Base-by-base conservation (phyloP, 805 yeast genomes). In the Wickerhamiella qilinensis region DNA sequence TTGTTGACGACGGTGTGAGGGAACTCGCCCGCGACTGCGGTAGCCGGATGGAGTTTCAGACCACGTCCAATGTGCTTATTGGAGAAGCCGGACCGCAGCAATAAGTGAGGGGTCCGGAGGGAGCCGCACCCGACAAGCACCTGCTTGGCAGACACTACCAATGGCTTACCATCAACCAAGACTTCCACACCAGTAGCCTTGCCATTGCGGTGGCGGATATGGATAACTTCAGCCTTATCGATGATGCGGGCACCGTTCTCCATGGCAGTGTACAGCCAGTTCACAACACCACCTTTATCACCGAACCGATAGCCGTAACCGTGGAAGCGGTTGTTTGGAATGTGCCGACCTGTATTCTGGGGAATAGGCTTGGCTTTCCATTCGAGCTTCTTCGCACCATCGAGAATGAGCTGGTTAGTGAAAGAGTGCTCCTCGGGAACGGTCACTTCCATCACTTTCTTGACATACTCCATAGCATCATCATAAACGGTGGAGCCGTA, bases 21-120 rank as follows among this genome's bases (percentile, higher is more conserved):
- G 46, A 61, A 67, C 36, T 60, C 65, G 0, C 72, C 75, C 43
- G 52, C 49, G 1, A 63, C 40, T 2, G 52, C 49, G 0, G 65
- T 56, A 1, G 58, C 66, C 0, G 77, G 76, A 48, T 71, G 77
- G 34, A 71, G 57, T 46, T 66, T 67, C 44, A 71, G 62, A 40
- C 70, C 67, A 14, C 49, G 41, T 18, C 77, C 76, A 47, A 71
- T 71, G 46, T 68, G 58, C 43, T 56, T 62, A 50, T 70, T 69
- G 47, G 46, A 59, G 50, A 71, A 71, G 1, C 69, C 68, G 1
- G 75, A 68, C 20, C 65, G 56, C 48, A 58, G 58, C 38, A 71
- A 58, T 8, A 71, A 48, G 1, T 59, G 46, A 1, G 76, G 77
- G 1, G 77, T 68, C 15, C 65, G 57, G 30, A 71, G 55, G 0